Base-by-base conservation (phyloP, 768 basidiomycete genomes). In the Rhodotorula diobovata region DNA sequence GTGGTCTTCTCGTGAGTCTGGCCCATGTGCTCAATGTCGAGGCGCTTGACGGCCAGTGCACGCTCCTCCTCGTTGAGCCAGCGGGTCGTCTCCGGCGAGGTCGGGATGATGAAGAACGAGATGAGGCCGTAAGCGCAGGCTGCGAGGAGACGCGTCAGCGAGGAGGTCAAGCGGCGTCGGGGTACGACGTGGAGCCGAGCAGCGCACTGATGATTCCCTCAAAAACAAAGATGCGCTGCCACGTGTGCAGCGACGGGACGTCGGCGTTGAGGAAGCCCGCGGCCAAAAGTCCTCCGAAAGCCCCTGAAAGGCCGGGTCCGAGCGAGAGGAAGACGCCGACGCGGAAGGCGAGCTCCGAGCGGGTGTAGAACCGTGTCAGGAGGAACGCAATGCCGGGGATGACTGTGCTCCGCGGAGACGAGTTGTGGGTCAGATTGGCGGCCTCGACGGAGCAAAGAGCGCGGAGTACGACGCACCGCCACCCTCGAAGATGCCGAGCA, bases 1-100 rank as follows among this genome's bases (percentile, higher is more conserved):
- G 90, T 89, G 35, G 83, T 88, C 89, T 70, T 34, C 66, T 88
- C 87, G 41, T 90, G 81, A 1, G 84, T 83, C 18, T 85, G 84
- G 23, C 89, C 89, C 11, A 81, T 80, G 80, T 91, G 90, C 2
- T 86, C 87, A 70, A 84, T 86, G 0, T 86, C 84, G 48, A 86
- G 84, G 62, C 90, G 82, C 63, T 87, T 87, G 54, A 91, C 67
- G 4, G 88, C 89, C 41, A 91, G 81, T 69, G 83, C 82, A 66
- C 80, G 45, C 73, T 86, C 84, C 48, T 81, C 79, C 62, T 81
- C 78, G 15, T 75, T 86, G 41, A 91, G 81, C 74, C 85, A 85
- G 0, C 78, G 81, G 0, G 89, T 89, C 23, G 85, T 87, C 78
- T 90, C 89, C 0, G 90, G 90, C 18, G 88, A 83, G 76, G 89